These are phyloP conservation scores for Lolium multiflorum DNA, from an alignment of 176 grass and related monocot species.

Conservation along the genomic window DNA sequence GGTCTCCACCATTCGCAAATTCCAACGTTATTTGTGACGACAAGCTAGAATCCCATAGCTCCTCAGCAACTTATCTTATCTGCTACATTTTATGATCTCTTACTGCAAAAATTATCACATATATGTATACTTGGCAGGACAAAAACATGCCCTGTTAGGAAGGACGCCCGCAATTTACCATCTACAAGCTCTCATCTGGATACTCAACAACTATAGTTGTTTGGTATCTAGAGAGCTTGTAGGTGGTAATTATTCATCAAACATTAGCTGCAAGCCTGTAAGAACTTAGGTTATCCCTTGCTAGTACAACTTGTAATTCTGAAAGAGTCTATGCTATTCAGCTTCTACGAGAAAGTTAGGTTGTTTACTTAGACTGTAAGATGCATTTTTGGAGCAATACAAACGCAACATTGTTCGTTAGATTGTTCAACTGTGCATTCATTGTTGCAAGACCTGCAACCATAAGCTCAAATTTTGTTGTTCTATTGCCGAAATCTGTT, in stretches of 20 bases:
- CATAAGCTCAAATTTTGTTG: too few species aligned
- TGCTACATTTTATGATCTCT: too few species aligned
- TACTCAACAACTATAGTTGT: background rate
- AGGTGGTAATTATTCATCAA: too few species aligned
- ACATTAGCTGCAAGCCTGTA: background rate
- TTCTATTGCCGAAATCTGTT: background rate
- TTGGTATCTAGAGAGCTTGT: too few species aligned
- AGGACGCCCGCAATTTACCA: too few species aligned
- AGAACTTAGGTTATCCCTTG: background rate
- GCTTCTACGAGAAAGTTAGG: background rate
- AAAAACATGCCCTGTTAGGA: too few species aligned
- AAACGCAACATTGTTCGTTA: background rate
- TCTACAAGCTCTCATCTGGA: background rate
- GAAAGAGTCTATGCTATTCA: background rate
- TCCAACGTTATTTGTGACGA: too few species aligned
- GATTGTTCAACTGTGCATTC: background rate
- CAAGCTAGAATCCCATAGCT: too few species aligned
- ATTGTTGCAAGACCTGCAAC: too few species aligned
- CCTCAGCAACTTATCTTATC: too few species aligned
- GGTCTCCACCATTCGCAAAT: too few species aligned
- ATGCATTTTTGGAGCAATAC: background rate
- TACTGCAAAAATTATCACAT: too few species aligned
- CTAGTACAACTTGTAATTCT: background rate
- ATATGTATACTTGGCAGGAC: constrained; percentile 4
- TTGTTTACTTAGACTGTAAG: background rate